phyloP scores from a whole-genome alignment of 768 basidiomycete species.

The Dentipellis fragilis region DNA sequence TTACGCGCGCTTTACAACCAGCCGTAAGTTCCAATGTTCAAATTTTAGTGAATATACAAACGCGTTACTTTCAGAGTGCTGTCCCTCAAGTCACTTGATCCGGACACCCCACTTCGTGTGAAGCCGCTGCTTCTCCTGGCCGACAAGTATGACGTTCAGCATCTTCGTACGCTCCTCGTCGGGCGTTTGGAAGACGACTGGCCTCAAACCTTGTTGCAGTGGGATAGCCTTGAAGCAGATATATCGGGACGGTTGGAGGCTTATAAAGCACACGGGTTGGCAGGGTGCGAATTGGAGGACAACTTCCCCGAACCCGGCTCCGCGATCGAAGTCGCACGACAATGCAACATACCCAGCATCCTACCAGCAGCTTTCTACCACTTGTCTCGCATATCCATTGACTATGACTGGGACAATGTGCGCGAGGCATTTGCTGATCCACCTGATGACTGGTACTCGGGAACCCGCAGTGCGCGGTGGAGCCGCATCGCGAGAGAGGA shows the following conservation, averaged over 20 bases:
- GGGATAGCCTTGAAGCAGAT: neutral
- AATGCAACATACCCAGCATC: neutral
- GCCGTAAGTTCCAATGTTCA: neutral
- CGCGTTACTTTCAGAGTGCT: neutral
- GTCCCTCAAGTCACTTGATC: neutral
- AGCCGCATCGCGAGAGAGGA: neutral
- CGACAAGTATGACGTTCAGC: neutral
- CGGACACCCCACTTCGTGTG: neutral
- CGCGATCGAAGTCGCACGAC: neutral
- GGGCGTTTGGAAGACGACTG: neutral
- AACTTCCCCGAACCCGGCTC: neutral
- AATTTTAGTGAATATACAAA: neutral
- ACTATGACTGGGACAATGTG: neutral
- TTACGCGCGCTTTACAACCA: slow-evolving; percentile 10
- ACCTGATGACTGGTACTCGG: neutral
- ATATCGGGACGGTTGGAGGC: neutral
- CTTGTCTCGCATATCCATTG: neutral
- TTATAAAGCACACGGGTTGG: no score
- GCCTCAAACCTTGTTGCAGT: neutral
- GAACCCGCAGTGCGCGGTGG: neutral
- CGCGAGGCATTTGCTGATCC: neutral
- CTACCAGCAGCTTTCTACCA: neutral
- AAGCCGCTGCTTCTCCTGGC: neutral
- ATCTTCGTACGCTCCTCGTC: neutral
- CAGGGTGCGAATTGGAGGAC: no score